Percentiles rank a stretch among this genome's conserved stretches.
Conservation (phyloP, 352 stramenopile genomes). For the Phytopythium delawarense region DNA sequence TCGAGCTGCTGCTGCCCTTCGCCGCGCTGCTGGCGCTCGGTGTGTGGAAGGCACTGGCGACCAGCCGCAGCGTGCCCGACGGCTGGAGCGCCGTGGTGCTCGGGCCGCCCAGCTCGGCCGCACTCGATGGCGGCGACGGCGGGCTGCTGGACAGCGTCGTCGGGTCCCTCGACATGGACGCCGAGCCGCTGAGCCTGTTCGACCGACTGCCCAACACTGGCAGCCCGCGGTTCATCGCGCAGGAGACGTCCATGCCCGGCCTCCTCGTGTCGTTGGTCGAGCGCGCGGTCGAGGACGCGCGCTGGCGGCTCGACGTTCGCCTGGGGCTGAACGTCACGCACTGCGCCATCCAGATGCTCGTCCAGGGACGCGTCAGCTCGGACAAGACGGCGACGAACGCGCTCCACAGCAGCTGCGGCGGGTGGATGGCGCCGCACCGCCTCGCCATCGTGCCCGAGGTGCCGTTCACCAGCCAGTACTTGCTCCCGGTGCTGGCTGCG, state of each 20-base stretch:
- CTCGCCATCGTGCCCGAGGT: constrained; percentile 25
- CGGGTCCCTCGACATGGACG: neutral
- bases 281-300: constrained; percentile 24
- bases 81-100: constrained; percentile 12
- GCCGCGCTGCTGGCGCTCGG: constrained; percentile 15
- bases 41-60: constrained; percentile 7
- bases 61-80: constrained; percentile 11
- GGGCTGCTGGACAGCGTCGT: constrained; percentile 8
- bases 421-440: constrained; percentile 15
- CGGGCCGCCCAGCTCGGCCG: neutral
- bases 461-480: constrained; percentile 40
- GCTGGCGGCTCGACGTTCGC: constrained; percentile 1
- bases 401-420: constrained; percentile 10
- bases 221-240: constrained; percentile 24
- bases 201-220: neutral
- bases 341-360: constrained; percentile 8
- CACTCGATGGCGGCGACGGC: constrained; percentile 4
- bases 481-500: constrained; percentile 25
- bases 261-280: constrained; percentile 48
- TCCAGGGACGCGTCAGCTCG: neutral
- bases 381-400: constrained; percentile 5
- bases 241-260: constrained; percentile 57
- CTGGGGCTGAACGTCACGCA: neutral
- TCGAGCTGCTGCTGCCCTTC: constrained; percentile 20
- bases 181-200: neutral